Conservation (phyloP, 495 filamentous ascomycete species). For the Penicillium cataractarum region DNA sequence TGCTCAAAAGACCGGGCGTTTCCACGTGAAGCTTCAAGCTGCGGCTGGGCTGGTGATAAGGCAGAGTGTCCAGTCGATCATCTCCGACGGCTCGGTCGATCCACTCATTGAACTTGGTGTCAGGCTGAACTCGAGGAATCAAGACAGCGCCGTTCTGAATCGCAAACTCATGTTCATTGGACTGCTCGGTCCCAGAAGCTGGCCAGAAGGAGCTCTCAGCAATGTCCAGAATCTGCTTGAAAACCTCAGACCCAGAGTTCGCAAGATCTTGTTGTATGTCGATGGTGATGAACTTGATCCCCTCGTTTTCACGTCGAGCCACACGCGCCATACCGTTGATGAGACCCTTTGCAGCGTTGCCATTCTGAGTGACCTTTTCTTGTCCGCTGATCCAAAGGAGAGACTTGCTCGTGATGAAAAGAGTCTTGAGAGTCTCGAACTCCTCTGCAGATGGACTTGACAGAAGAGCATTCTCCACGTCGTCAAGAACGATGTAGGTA, state of each 20-base stretch:
- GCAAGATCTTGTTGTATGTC: neutral
- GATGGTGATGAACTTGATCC: conserved; percentile 5
- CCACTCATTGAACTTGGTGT: conserved; percentile 8
- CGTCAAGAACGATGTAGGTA: neutral
- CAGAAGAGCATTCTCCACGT: neutral
- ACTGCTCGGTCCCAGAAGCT: neutral
- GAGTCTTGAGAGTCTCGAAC: neutral
- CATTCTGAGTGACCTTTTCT: neutral
- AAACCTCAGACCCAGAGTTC: neutral
- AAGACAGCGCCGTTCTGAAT: neutral
- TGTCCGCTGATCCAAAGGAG: conserved; percentile 6
- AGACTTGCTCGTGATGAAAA: conserved; percentile 4
- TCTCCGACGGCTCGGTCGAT: conserved; percentile 8
- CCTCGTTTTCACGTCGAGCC: conserved; percentile 5
- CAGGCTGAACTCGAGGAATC: conserved; percentile 6
- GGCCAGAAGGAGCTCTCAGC: conserved; percentile 5
- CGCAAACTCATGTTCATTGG: neutral
- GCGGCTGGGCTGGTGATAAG: neutral
- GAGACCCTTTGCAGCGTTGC: neutral
- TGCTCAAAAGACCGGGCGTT: neutral
- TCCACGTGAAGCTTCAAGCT: conserved; percentile 5
- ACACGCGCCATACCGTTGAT: conserved; percentile 5
- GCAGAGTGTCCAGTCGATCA: neutral
- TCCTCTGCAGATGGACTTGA: neutral
- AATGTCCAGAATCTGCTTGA: conserved; percentile 4